Conservation (phyloP, 2,329 filamentous ascomycete genomes). For the Diaporthe nobilis region DNA sequence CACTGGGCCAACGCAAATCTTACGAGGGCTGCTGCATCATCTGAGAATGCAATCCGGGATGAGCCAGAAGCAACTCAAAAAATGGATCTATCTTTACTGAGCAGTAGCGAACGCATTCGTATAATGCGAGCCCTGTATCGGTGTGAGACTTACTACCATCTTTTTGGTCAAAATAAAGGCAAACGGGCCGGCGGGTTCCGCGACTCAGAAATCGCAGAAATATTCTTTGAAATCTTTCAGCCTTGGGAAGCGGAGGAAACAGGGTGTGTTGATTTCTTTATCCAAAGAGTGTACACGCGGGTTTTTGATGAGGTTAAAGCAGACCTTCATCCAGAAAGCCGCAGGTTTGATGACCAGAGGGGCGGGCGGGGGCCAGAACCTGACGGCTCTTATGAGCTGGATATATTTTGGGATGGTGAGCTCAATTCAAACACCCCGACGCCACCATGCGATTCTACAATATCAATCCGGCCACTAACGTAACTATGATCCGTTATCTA, state of each 20-base stretch:
- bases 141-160: not conserved
- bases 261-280: not conserved
- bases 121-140: not conserved
- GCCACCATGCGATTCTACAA: not conserved
- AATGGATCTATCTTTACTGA: not conserved
- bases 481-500: not conserved
- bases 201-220: not conserved
- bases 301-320: not conserved
- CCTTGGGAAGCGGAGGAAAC: constrained; percentile 2
- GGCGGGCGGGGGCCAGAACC: not conserved
- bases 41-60: not conserved
- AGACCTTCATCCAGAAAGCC: not conserved
- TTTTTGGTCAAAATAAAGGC: not conserved
- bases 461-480: not conserved
- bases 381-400: not conserved
- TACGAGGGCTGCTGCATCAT: not conserved
- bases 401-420: not conserved
- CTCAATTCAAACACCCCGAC: not conserved
- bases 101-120: not conserved
- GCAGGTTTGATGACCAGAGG: not conserved
- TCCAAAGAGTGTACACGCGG: not conserved
- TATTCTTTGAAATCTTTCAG: not conserved
- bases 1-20: not conserved
- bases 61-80: not conserved
- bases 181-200: not conserved